Evolutionary conservation across 176 grass and related monocot species (phyloP).

Genomic region (Rhynchospora breviuscula): DNA sequence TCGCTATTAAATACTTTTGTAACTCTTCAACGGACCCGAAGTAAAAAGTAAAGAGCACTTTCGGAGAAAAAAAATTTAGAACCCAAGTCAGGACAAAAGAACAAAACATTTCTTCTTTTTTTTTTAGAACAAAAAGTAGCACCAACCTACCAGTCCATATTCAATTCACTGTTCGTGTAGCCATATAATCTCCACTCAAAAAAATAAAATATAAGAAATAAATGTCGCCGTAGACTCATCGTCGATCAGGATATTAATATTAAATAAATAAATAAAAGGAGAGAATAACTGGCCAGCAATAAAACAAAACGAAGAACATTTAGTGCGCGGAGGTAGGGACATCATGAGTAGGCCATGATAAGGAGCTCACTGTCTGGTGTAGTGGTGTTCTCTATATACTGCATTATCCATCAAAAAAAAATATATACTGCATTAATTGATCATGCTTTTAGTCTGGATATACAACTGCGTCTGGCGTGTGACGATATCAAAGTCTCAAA

Average conservation of each 20-base stretch:
- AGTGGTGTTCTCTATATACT: too few species aligned
- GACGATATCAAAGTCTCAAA: background rate
- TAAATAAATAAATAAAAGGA: background rate
- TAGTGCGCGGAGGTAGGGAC: background rate
- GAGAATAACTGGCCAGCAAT: background rate
- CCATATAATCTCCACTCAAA: too few species aligned
- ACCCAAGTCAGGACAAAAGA: background rate
- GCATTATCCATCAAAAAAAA: too few species aligned
- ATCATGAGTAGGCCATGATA: conserved; percentile 15
- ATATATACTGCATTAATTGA: background rate
- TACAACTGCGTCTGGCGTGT: background rate
- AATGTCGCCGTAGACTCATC: too few species aligned
- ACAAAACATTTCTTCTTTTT: background rate
- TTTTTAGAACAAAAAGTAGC: too few species aligned
- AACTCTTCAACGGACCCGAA: too few species aligned
- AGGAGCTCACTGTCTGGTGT: background rate
- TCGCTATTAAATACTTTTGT: too few species aligned
- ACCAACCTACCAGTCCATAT: too few species aligned
- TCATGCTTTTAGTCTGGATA: background rate
- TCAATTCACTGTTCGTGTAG: too few species aligned
- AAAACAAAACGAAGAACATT: background rate
- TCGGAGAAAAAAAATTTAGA: background rate
- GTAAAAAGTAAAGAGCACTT: background rate
- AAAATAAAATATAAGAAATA: too few species aligned
- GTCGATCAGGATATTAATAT: too few species aligned